A percentile compares a stretch with the other conserved stretches of the same genome.
These are phyloP conservation scores for Acacia concinna DNA, from an alignment of 331 rosid genomes.

Conservation along the genomic window DNA sequence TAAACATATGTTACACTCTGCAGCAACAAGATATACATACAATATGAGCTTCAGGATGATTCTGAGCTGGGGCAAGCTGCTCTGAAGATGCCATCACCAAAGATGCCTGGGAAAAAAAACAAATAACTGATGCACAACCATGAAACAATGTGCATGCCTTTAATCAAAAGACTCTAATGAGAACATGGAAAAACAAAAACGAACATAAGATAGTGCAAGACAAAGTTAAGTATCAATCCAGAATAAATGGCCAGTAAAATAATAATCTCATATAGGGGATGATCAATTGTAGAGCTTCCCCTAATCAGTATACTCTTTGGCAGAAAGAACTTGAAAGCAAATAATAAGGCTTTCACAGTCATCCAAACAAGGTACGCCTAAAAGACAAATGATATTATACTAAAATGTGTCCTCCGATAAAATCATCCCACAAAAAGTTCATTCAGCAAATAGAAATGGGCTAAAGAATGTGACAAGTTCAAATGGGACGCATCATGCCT, in stretches of 20 bases:
- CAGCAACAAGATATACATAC: constrained; percentile 43
- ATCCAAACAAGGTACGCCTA: not conserved
- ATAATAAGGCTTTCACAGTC: not conserved
- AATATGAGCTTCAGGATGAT: constrained; percentile 59
- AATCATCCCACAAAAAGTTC: not conserved
- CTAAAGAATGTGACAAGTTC: not conserved
- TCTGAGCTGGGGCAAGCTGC: constrained; percentile 46
- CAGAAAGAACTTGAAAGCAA: not conserved
- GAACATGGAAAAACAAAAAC: not conserved
- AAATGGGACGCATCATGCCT: not conserved
- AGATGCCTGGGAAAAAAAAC: constrained; percentile 28
- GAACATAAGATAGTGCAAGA: not conserved
- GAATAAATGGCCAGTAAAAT: not conserved
- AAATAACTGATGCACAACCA: constrained; percentile 7
- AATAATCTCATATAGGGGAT: not conserved
- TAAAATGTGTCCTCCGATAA: not conserved
- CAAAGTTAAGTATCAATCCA: not conserved
- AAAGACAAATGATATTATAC: not conserved
- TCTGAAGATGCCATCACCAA: constrained; percentile 59
- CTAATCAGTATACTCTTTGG: not conserved
- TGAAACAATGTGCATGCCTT: not conserved
- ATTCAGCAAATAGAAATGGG: not conserved
- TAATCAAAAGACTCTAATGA: not conserved
- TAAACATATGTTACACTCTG: not conserved
- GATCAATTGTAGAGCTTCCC: not conserved